Evolutionary conservation across 1,284 basidiomycete genomes (phyloP).

Genomic region (Leccinum pachyderme): DNA sequence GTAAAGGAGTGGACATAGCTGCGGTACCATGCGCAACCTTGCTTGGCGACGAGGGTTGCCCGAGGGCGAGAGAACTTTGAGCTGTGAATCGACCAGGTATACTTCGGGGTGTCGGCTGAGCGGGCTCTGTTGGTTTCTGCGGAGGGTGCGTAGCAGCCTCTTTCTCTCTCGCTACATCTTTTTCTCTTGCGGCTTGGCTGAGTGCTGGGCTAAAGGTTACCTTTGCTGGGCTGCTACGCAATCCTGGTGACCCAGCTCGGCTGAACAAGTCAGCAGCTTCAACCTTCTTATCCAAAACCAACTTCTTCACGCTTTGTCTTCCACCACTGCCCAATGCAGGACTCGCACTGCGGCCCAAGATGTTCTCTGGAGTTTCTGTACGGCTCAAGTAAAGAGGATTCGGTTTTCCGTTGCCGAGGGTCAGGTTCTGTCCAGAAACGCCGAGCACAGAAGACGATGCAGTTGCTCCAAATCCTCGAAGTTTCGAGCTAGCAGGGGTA

Average conservation of each 20-base stretch:
- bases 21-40: slow-evolving; percentile 30
- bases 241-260: slow-evolving; percentile 48
- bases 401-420: slow-evolving; percentile 52
- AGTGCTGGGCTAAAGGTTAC: slow-evolving; percentile 72
- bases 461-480: slow-evolving; percentile 66
- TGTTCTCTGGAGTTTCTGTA: slow-evolving; percentile 49
- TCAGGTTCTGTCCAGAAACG: slow-evolving; percentile 35
- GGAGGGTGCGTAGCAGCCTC: slow-evolving; percentile 40
- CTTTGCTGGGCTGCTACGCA: slow-evolving; percentile 44
- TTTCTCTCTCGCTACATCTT: slow-evolving; percentile 67
- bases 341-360: slow-evolving; percentile 62
- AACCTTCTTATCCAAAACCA: slow-evolving; percentile 83
- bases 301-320: slow-evolving; percentile 90
- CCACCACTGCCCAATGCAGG: slow-evolving; percentile 67
- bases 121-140: slow-evolving; percentile 26
- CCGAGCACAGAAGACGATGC: slow-evolving; percentile 36
- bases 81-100: slow-evolving; percentile 51
- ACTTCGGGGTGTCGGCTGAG: slow-evolving; percentile 43
- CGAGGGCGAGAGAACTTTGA: slow-evolving; percentile 36
- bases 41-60: slow-evolving; percentile 19
- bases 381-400: slow-evolving; percentile 52
- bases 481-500: slow-evolving; percentile 60
- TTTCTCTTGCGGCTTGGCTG: slow-evolving; percentile 69
- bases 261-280: slow-evolving; percentile 68
- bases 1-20: slow-evolving; percentile 34